Evolutionary conservation across 805 yeast species (phyloP), one percentile per base, ranked within the genome.

Genomic region (Schizosaccharomyces octosporus): DNA sequence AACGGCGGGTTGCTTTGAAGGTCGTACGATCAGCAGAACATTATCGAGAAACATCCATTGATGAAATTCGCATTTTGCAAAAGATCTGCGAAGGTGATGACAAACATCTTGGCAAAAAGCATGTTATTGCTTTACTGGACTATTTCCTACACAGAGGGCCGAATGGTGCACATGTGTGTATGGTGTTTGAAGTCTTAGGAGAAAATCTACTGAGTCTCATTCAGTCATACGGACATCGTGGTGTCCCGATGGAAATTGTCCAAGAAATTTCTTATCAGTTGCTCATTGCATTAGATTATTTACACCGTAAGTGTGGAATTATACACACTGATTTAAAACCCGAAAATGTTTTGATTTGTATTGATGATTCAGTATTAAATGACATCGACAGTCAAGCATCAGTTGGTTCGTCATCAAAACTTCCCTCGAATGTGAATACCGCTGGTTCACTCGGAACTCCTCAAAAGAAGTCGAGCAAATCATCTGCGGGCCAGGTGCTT

Each of bases 161-260:
- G 4, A 87, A 93, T 71, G 99, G 99, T 1, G 77, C 79, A 2
- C 99, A 93, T 72, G 83, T 88, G 11, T 90, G 93, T 63, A 93
- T 93, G 97, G 97, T 90, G 1, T 93, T 93, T 71, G 98, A 93
- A 72, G 95, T 93, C 0, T 75, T 93, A 64, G 99, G 99, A 24
- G 99, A 93, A 71, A 90, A 88, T 69, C 71, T 93, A 66, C 74
- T 93, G 61, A 89, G 95, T 24, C 75, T 93, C 66, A 87, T 90
- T 63, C 79, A 86, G 65, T 77, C 89, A 62, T 89, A 79, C 68
- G 77, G 79, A 68, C 87, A 85, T 71, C 77, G 84, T 65, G 90
- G 94, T 27, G 78, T 87, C n/a, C 95, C 95, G 1, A 69, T 80
- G 41, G 76, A 78, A 27, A 79, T 84, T 66, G 93, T 86, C 45